Base-by-base conservation (phyloP, 306 rosid species). In the Glycine soja region DNA sequence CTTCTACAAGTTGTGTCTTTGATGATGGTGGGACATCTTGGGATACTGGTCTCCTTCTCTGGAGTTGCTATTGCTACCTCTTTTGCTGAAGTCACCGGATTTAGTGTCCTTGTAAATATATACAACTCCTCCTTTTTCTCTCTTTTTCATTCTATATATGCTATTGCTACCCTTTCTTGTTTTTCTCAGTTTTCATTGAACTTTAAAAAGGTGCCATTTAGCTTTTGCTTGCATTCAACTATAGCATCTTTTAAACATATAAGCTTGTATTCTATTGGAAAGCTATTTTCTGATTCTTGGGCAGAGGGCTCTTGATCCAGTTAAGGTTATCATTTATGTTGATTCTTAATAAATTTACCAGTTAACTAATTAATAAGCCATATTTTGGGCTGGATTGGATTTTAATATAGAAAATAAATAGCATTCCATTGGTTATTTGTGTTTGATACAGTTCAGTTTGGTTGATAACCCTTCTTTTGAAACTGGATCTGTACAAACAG, bases 11-110 rank as follows among this genome's bases (percentile, higher is more conserved):
- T 89, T 2, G 90, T 89, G 19, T 82, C 90, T 0, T 71, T 87
- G 40, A 82, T 87, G 84, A 89, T 84, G 90, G 90, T 78, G 0
- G 90, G 90, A 8, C 92, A 89, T 52, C 79, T 82, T 14, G 90
- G 88, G 0, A 34, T 74, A 14, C 84, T 89, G 0, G 86, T 77
- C 4, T 80, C 87, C 2, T 88, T 89, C 74, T 87, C 92, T 19
- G 80, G 86, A 5, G 90, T 82, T 42, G 88, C 92, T 47, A 82
- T 87, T 78, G 92, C 92, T 52, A 67, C 81, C 69, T 87, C 92
- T 53, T 82, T 89, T 52, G 83, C 88, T 34, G 85, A 87, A 64
- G 88, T 89, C 4, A 84, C 88, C 0, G 92, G 92, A 32, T 89
- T 86, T 75, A 87, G 88, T 74, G 79, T 89, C 50, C 88, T 86